These are phyloP conservation scores for Septoria petroselini DNA, from an alignment of 2,329 filamentous ascomycete species.

Conservation along the genomic window DNA sequence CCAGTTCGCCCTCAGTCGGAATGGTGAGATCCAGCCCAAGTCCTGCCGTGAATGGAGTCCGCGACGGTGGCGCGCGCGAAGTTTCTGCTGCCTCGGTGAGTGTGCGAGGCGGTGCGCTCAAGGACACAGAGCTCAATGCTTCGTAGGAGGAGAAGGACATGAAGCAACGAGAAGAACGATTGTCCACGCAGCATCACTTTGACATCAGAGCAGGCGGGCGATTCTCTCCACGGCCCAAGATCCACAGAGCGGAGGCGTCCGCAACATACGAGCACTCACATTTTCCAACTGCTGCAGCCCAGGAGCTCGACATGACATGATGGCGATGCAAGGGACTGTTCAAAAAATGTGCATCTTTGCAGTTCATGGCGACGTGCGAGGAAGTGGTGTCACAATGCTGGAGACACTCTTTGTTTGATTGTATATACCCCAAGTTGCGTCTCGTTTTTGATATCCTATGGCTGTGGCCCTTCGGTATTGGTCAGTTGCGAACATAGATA, in stretches of 20 bases:
- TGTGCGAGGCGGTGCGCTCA: constrained; percentile 1
- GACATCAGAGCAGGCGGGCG: not conserved
- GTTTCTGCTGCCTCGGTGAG: constrained; percentile 2
- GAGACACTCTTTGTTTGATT: too few species aligned
- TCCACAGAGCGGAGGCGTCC: not conserved
- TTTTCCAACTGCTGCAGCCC: too few species aligned
- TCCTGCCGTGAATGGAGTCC: not conserved
- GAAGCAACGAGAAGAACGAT: constrained; percentile 5
- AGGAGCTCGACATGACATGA: not conserved
- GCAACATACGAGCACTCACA: too few species aligned
- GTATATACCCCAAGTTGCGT: not conserved
- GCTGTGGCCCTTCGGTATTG: not conserved
- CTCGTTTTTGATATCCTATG: not conserved
- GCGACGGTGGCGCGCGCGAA: not conserved
- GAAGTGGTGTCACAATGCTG: not conserved
- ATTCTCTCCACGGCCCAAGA: constrained; percentile 2
- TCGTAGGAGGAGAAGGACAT: constrained; percentile 6
- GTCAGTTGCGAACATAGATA: too few species aligned
- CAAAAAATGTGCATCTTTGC: not conserved
- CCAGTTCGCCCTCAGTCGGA: constrained; percentile 2
- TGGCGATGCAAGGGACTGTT: not conserved
- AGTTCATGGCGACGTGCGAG: not conserved
- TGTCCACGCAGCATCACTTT: not conserved
- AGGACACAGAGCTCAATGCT: constrained; percentile 2
- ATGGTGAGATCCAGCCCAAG: not conserved